Base-by-base conservation (phyloP, 2,329 filamentous ascomycete genomes). In the Thelonectria discophora region DNA sequence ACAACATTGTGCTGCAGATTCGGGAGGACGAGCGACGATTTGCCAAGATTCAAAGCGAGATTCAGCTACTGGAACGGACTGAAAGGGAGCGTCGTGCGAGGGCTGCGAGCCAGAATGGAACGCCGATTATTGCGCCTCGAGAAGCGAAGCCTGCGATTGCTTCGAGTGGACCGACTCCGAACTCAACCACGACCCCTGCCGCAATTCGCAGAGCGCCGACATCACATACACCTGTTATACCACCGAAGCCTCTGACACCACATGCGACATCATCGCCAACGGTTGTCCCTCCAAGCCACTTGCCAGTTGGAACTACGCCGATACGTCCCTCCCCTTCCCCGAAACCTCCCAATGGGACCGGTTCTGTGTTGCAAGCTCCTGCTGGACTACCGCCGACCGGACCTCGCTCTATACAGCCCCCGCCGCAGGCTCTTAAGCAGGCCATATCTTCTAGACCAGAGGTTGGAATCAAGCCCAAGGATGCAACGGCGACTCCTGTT, bases 21-120 rank as follows among this genome's bases (percentile, higher is more conserved):
- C 82, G 85, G 60, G 86, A 90, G 57, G 90, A 95, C 64, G 94
- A 97, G 79, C 83, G 82, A 60, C 83, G 81, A 53, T 90, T 90
- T 72, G 83, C 85, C 24, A 78, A 79, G 17, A 78, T 94, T 45
- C 85, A 88, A 74, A 82, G 81, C 60, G 90, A 97, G 66, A 86
- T 96, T 52, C 79, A 82, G 40, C 83, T 88, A 60, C 83, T 95
- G 50, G 87, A 94, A 74, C 82, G 83, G 54, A 75, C 67, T 18
- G 76, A 78, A 65, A 72, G 72, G 57, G 76, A 79, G 60, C 68
- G 77, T 45, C 70, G 77, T 20, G 77, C 76, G 9, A 76, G 73
- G 57, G 74, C 74, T 4, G 76, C 76, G 17, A 77, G 71, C 30
- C 76, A 78, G 55, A 75, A 72, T 24, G 71, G 70, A 18, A 68